phyloP scores from a whole-genome alignment of 495 filamentous ascomycete species.

The Aspergillus sclerotioniger region DNA sequence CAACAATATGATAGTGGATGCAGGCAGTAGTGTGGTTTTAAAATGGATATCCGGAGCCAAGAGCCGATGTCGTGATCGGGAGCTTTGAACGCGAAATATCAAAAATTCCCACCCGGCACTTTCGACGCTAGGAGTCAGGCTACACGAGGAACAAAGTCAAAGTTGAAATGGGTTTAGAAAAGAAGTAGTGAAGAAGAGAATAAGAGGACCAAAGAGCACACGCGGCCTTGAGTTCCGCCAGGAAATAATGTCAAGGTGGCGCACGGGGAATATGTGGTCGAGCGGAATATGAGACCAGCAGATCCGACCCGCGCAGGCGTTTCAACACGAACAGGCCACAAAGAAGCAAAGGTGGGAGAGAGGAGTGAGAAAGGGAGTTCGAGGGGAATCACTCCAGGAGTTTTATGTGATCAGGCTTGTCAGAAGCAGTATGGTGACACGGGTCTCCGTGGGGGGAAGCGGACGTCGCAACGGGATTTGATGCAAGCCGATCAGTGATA shows the following conservation, averaged over 20 bases:
- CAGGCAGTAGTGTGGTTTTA: slow-evolving; percentile 15
- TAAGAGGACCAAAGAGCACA: background rate
- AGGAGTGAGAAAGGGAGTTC: background rate
- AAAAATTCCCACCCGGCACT: slow-evolving; percentile 10
- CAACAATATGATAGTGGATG: slow-evolving; percentile 9
- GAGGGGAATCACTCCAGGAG: background rate
- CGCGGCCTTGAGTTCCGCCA: background rate
- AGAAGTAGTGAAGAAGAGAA: background rate
- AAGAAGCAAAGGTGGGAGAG: slow-evolving; percentile 2
- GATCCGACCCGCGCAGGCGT: background rate
- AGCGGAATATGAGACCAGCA: background rate
- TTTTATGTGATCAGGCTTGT: slow-evolving; percentile 17
- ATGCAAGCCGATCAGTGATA: slow-evolving; percentile 12
- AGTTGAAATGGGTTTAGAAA: background rate
- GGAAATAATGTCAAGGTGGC: background rate
- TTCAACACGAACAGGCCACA: slow-evolving; percentile 5
- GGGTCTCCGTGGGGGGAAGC: slow-evolving; percentile 14
- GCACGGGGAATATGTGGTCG: background rate
- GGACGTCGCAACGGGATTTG: slow-evolving; percentile 2
- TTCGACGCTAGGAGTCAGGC: slow-evolving; percentile 5
- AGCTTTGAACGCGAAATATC: slow-evolving; percentile 22
- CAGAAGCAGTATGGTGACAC: slow-evolving; percentile 12
- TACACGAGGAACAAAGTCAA: slow-evolving; percentile 1
- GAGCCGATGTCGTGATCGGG: slow-evolving; percentile 29
- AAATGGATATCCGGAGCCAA: slow-evolving; percentile 18